Evolutionary conservation across 2,329 filamentous ascomycete species (phyloP), one percentile per base, ranked within the genome.

Genomic region (Scleromitrula shiraiana): DNA sequence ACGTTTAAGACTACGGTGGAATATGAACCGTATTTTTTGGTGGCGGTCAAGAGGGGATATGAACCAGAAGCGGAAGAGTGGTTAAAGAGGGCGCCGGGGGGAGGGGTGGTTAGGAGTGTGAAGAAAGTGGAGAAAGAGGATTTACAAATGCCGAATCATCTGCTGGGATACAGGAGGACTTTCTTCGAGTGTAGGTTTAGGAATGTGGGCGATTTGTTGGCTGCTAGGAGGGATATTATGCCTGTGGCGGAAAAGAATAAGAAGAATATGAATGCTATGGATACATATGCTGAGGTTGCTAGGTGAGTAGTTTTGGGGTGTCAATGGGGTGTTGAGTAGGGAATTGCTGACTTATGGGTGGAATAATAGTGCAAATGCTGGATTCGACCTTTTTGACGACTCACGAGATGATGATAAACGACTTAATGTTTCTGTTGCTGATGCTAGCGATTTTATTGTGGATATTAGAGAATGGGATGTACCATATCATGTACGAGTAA

Each of bases 391-490:
- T 63, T 97, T 95, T 80, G 91, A 97, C 66, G 86, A 91, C 67
- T 73, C 72, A 77, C 78, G 86, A 77, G 79, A 84, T 69, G 78
- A 89, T 66, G 85, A 93, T 67, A 79, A 77, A 82, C 82, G 83
- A 77, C 74, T 76, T 71, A 89, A 83, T 72, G 78, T 77, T 66
- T 74, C 75, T 57, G 83, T 88, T 70, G 75, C 83, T 59, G 90
- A 97, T 68, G 89, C 91, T 50, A 95, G 89, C 75, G 91, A 97
- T 75, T 96, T 84, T 68, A 89, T 98, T 76, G 79, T 96, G 70
- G 94, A 98, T 77, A 95, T 98, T 66, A 83, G 93, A 75, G 93
- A 98, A 73, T 98, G 95, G 68, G 93, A 98, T 69, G 94, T 98
- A 62, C 94, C 93, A 56, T 98, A 98, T 73, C 93, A 98, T 74